A percentile compares a stretch with the other conserved stretches of the same genome.
phyloP scores from a whole-genome alignment of 2,329 filamentous ascomycete species.

The Phialophora expanda region DNA sequence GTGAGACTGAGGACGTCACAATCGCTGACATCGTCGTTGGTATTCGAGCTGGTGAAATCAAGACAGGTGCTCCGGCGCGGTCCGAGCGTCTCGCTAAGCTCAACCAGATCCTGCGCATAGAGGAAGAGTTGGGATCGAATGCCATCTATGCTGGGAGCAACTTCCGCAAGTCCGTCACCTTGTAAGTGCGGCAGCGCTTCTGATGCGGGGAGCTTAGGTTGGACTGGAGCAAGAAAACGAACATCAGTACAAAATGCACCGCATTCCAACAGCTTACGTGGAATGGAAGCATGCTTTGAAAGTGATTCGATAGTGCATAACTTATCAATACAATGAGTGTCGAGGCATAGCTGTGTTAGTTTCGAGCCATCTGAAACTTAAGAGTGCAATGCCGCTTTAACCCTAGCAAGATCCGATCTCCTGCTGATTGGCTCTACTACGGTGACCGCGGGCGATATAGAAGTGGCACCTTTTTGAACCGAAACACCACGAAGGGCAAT shows the following conservation, averaged over 20 bases:
- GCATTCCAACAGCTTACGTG: background rate
- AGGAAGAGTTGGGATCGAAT: slow-evolving; percentile 94
- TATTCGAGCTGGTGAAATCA: slow-evolving; percentile 96
- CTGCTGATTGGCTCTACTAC: background rate
- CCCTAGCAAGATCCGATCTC: background rate
- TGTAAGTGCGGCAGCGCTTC: slow-evolving; percentile 61
- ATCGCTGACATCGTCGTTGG: slow-evolving; percentile 98
- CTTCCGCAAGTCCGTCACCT: slow-evolving; percentile 88
- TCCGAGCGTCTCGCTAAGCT: slow-evolving; percentile 99
- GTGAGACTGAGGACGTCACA: slow-evolving; percentile 99
- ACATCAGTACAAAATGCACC: background rate
- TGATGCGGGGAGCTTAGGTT: background rate
- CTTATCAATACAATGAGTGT: background rate
- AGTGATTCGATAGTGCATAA: background rate
- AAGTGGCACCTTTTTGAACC: background rate
- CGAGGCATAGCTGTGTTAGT: background rate
- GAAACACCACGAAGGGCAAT: background rate
- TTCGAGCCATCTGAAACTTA: background rate
- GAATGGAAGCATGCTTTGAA: background rate
- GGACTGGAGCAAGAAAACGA: background rate
- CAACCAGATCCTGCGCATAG: slow-evolving; percentile 99
- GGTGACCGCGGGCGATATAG: background rate
- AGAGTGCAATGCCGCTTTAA: background rate
- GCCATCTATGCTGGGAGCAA: slow-evolving; percentile 89
- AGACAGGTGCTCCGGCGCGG: slow-evolving; percentile 94